Percentiles rank a stretch among this genome's conserved stretches.
Evolutionary conservation across 805 yeast genomes (phyloP).

Genomic region (Cyberlindnera misumaiensis): DNA sequence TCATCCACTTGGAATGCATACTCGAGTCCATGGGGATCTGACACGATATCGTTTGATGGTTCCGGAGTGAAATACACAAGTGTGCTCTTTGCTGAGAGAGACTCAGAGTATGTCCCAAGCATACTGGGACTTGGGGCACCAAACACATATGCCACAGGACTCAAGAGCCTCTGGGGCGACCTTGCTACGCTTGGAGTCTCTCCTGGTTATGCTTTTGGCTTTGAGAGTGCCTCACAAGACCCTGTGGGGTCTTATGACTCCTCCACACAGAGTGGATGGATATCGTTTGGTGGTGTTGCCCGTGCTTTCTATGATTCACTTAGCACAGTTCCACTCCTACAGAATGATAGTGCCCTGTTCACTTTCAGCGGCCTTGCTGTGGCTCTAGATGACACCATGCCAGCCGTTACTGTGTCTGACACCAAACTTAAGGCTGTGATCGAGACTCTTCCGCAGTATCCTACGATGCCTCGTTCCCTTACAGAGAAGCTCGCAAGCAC

Average conservation of each 20-base stretch:
- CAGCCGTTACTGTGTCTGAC: slow-evolving; percentile 6
- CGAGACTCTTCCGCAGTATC: slow-evolving; percentile 4
- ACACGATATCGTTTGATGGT: slow-evolving; percentile 4
- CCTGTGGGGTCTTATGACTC: slow-evolving; percentile 4
- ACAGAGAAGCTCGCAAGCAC: slow-evolving; percentile 4
- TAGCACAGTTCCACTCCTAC: slow-evolving; percentile 9
- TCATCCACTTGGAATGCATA: slow-evolving; percentile 3
- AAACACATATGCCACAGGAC: slow-evolving; percentile 1
- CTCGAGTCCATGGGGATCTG: slow-evolving; percentile 10
- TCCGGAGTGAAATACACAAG: slow-evolving; percentile 1
- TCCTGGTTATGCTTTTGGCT: slow-evolving; percentile 6
- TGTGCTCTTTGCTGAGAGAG: slow-evolving; percentile 9
- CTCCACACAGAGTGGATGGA: slow-evolving; percentile 4
- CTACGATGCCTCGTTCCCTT: slow-evolving; percentile 9
- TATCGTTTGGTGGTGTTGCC: slow-evolving; percentile 11
- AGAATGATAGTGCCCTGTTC: slow-evolving; percentile 3
- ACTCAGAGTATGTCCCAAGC: slow-evolving; percentile 2
- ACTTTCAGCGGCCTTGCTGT: slow-evolving; percentile 10
- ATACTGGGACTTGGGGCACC: slow-evolving; percentile 8
- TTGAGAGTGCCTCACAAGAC: slow-evolving; percentile 7
- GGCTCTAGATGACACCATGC: neutral
- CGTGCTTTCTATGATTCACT: slow-evolving; percentile 4
- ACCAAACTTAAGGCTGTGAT: slow-evolving; percentile 6
- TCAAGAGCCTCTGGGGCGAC: slow-evolving; percentile 5
- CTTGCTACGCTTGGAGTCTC: neutral